Base-by-base conservation (phyloP, 1,284 basidiomycete species). In the Ganoderma resinaceum region DNA sequence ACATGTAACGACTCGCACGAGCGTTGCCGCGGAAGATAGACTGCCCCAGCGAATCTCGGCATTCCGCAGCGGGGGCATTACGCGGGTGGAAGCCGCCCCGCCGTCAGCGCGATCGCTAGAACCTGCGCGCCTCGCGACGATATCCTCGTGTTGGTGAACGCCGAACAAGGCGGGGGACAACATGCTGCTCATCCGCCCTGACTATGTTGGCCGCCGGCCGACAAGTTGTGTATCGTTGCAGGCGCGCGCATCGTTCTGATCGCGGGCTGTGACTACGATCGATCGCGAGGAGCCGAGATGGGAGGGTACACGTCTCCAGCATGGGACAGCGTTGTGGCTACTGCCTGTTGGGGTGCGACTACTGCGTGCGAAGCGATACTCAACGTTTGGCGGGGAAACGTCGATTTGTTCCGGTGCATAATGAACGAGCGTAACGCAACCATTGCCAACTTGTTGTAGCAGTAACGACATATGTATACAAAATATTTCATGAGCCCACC, bases 391-490 rank as follows among this genome's bases (percentile, higher is more conserved):
- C n/a, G 58, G 33, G 31, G 20, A 11, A 12, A 58, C 20, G 20
- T 20, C 58, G 37, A 60, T 60, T 40, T 37, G 55, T 37, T 58
- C 33, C 20, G 2, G 12, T 20, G n/a, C 8, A 23, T 26, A 60
- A n/a, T 40, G 20, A 26, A 26, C 23, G 62, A 63, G 43, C 58
- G 66, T 60, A 29, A 55, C 58, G 66, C 64, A 35, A 61, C 65
- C 62, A 65, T 65, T 37, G 38, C 11, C 43, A 65, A 31, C 38
- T 58, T 60, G 37, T 69, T 58, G 23, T 62, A 58, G 60, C 67
- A 53, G 59, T 53, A 53, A 46, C 71, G 67, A 70, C 71, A 66
- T 70, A 72, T 64, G 71, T 72, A 72, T 72, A 72, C 71, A 72
- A 70, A 66, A 70, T 11, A 37, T 35, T 60, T 69, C 67, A 43